phyloP scores from a whole-genome alignment of 2,329 filamentous ascomycete species.

The Hypocrella siamensis region DNA sequence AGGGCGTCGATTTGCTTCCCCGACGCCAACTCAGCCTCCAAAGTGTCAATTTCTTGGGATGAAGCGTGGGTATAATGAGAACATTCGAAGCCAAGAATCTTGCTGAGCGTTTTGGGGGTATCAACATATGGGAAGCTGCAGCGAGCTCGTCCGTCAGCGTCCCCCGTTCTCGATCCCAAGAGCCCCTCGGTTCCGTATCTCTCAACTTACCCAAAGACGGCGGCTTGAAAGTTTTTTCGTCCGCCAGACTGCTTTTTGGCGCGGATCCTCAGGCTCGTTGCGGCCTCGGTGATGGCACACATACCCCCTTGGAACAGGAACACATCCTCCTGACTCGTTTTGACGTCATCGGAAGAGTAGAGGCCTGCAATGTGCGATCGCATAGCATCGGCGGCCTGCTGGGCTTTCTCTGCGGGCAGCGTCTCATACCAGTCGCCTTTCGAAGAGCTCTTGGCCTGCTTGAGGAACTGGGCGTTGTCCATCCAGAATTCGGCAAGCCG shows the following conservation, averaged over 20 bases:
- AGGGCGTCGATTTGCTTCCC: conserved; percentile 25
- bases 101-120: conserved; percentile 14
- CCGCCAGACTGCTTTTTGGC: neutral
- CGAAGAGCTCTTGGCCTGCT: neutral
- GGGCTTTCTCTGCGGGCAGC: conserved; percentile 3
- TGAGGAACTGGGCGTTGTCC: conserved; percentile 9
- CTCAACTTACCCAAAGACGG: conserved; percentile 12
- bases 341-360: conserved; percentile 5
- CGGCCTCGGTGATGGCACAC: conserved; percentile 25
- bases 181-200: no score
- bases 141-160: neutral
- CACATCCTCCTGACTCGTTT: conserved; percentile 19
- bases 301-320: conserved; percentile 36
- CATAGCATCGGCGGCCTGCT: conserved; percentile 4
- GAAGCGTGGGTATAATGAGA: conserved; percentile 28
- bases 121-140: conserved; percentile 14
- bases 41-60: conserved; percentile 20
- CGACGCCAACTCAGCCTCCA: conserved; percentile 19
- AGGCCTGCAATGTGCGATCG: conserved; percentile 8
- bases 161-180: neutral
- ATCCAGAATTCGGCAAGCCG: conserved; percentile 12
- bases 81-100: conserved; percentile 12
- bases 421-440: neutral
- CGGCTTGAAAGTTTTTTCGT: conserved; percentile 6
- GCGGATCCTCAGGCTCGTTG: conserved; percentile 4